Base-by-base conservation (phyloP, 306 rosid genomes). In the Castanea sativa region DNA sequence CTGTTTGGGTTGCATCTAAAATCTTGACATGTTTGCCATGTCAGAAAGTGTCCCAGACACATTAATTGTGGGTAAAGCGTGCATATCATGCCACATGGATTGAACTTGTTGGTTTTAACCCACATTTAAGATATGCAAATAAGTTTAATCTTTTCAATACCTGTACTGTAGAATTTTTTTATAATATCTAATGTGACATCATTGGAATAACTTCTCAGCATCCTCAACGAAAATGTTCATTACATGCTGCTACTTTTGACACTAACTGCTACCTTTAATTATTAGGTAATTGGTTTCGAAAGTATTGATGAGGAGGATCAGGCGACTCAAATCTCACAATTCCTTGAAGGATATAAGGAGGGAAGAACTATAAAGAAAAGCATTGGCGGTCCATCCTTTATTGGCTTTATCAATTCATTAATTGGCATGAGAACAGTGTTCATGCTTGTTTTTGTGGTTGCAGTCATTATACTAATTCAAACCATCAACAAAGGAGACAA, bases 241-340 rank as follows among this genome's bases (percentile, higher is more conserved):
- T 61, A 61, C 69, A 12, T 61, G 35, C 15, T 61, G n/a, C 4
- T n/a, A 2, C 38, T 4, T 67, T n/a, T 19, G 14, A 35, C 52
- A 29, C 69, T 45, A 18, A 43, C 58, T 67, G 15, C 68, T 27
- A 19, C 33, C 23, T 25, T 57, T 32, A 52, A 70, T 49, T 71
- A 80, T 81, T 75, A 96, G 99, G 98, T 96, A 55, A 86, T 57
- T 58, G 99, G 87, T 67, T 91, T 91, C 15, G 97, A 96, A 85
- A 89, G 86, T 81, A 84, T 93, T 19, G 75, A 49, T 35, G 98
- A 82, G 27, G 92, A 89, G 76, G 94, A 96, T 81, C 93, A 90
- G 45, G 98, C 91, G 73, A 86, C 92, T 14, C 89, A 84, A 75
- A 87, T 96, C 70, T 84, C 96, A 1, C 86, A 78, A 76, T 91